A percentile compares a stretch with the other conserved stretches of the same genome.
Evolutionary conservation across 2,329 filamentous ascomycete species (phyloP).

Genomic region (Hypoxylon rubiginosum): DNA sequence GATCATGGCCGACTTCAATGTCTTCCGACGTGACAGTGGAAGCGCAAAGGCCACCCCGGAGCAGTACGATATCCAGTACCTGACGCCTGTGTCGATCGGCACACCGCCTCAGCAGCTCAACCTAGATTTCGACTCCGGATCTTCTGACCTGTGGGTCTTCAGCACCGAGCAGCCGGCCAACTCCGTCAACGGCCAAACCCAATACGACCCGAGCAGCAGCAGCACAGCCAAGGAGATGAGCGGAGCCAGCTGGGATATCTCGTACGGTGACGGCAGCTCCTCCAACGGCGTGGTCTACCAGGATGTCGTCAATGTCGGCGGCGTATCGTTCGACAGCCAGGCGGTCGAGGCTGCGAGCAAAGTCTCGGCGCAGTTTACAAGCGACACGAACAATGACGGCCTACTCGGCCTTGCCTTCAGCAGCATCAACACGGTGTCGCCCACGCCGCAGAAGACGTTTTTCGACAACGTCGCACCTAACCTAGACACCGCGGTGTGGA

Average conservation of each 20-base stretch:
- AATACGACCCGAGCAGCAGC: conserved; percentile 48
- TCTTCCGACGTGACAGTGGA: conserved; percentile 45
- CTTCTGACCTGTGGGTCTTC: conserved; percentile 55
- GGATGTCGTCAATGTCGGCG: conserved; percentile 51
- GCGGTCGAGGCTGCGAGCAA: conserved; percentile 52
- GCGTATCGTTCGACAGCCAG: conserved; percentile 48
- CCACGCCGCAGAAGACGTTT: conserved; percentile 50
- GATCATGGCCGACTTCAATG: conserved; percentile 44
- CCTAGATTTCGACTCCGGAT: conserved; percentile 54
- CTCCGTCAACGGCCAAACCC: conserved; percentile 47
- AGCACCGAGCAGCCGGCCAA: conserved; percentile 44
- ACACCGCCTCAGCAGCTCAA: conserved; percentile 53
- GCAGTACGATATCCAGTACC: conserved; percentile 50
- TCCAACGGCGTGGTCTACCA: conserved; percentile 54
- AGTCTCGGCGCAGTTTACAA: conserved; percentile 50
- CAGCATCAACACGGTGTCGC: conserved; percentile 52
- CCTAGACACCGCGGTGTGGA: conserved; percentile 50
- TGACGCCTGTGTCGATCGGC: conserved; percentile 52
- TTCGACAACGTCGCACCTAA: conserved; percentile 51
- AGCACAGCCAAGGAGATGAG: conserved; percentile 46
- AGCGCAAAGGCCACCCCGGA: conserved; percentile 48
- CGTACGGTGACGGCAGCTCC: conserved; percentile 52
- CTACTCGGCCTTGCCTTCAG: conserved; percentile 55
- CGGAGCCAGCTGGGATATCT: conserved; percentile 50
- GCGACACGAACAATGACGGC: conserved; percentile 50